These are phyloP conservation scores for Allium cepa DNA, from an alignment of 106 monocot genomes.

Conservation along the genomic window DNA sequence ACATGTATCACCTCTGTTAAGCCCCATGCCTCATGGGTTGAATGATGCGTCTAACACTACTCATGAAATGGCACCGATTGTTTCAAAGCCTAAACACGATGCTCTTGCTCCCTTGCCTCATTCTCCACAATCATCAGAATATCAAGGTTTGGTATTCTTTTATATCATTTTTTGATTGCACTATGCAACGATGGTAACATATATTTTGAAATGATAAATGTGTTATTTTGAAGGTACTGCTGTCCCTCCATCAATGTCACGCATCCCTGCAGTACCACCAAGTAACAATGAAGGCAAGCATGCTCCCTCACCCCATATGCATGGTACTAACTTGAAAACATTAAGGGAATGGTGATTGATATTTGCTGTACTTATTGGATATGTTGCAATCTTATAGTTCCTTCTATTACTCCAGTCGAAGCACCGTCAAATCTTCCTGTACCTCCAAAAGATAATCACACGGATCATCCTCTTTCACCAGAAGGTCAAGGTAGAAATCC, in stretches of 20 bases:
- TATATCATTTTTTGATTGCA: too few relatives aligned
- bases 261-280: constrained; percentile 9
- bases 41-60: neutral
- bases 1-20: constrained; percentile 42
- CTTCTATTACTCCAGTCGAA: constrained; percentile 1
- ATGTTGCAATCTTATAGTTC: neutral
- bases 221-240: constrained; percentile 12
- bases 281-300: constrained; percentile 17
- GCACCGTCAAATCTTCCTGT: constrained; percentile 1
- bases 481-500: neutral
- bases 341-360: neutral
- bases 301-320: constrained; percentile 22
- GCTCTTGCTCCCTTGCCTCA: constrained; percentile 23
- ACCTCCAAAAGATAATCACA: constrained; percentile 5
- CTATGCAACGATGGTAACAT: too few relatives aligned
- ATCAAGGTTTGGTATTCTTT: constrained; percentile 36
- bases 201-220: too few relatives aligned
- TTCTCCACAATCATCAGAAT: constrained; percentile 23
- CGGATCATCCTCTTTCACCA: constrained; percentile 10
- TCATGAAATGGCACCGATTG: constrained; percentile 4
- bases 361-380: neutral
- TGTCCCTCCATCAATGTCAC: constrained; percentile 26
- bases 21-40: constrained; percentile 22
- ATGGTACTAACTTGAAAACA: constrained; percentile 14
- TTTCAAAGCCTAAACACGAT: constrained; percentile 9